Conservation (phyloP, 345 rosid species). For the Citrus reticulata region DNA sequence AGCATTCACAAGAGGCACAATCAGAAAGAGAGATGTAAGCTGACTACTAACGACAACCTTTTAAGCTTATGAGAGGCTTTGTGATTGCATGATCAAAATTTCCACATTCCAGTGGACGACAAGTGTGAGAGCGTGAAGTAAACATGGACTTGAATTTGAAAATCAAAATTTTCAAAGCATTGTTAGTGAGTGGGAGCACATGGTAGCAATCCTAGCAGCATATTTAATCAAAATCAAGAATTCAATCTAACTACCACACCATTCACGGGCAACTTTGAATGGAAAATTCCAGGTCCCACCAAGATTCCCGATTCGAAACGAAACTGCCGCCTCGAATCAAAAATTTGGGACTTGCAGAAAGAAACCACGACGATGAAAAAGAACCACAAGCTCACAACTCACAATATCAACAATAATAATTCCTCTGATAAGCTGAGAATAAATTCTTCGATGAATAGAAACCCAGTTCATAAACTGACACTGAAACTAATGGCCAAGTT, state of each 20-base stretch:
- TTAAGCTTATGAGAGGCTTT: background rate
- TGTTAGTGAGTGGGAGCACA: slow-evolving; percentile 21
- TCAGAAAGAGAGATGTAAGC: background rate
- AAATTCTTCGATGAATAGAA: background rate
- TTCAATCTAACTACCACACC: slow-evolving; percentile 19
- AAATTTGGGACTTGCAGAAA: background rate
- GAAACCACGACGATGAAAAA: background rate
- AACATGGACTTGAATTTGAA: slow-evolving; percentile 11
- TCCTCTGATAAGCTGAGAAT: background rate
- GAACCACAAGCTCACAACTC: background rate
- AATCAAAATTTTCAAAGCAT: slow-evolving; percentile 5
- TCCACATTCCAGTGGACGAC: slow-evolving; percentile 4
- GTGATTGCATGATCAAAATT: background rate
- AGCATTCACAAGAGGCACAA: background rate
- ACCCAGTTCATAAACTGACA: background rate
- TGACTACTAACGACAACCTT: background rate
- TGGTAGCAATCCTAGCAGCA: slow-evolving; percentile 22
- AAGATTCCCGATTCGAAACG: slow-evolving; percentile 16
- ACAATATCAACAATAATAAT: background rate
- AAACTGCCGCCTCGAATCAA: slow-evolving; percentile 5
- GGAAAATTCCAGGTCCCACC: slow-evolving; percentile 17
- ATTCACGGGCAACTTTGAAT: slow-evolving; percentile 20
- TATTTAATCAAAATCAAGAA: slow-evolving; percentile 6
- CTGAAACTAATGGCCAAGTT: background rate
- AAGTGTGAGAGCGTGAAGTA: slow-evolving; percentile 17